phyloP scores from a whole-genome alignment of 176 grass and related monocot genomes.

The Oryza meyeriana region DNA sequence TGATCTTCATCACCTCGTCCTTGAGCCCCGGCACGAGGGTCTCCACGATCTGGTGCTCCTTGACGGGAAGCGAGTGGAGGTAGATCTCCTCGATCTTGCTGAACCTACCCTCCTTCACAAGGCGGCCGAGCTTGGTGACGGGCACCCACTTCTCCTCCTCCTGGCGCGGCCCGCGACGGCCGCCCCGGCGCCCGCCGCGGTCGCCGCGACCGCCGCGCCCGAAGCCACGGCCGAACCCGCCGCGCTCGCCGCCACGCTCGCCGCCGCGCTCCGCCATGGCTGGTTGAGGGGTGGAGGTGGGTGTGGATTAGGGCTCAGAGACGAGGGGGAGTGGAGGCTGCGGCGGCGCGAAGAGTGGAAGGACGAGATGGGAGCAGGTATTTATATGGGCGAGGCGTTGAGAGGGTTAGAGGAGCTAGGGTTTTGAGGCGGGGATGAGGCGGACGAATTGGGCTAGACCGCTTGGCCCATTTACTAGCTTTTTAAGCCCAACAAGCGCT shows the following conservation, averaged over 20 bases:
- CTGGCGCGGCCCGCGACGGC: slow-evolving; percentile 32
- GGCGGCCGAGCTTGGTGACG: slow-evolving; percentile 81
- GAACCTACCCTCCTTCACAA: slow-evolving; percentile 62
- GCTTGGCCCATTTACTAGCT: fast-evolving
- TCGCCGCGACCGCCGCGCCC: slow-evolving; percentile 33
- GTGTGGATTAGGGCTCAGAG: not conserved
- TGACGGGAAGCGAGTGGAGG: slow-evolving; percentile 82
- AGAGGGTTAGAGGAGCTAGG: slow-evolving; percentile 30
- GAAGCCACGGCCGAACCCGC: slow-evolving; percentile 54
- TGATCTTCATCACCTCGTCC: slow-evolving; percentile 99
- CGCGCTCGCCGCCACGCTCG: slow-evolving; percentile 43
- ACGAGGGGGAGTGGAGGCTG: not conserved
- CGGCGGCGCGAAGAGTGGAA: slow-evolving; percentile 25
- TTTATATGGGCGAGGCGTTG: slow-evolving; percentile 10
- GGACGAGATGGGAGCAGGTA: not conserved
- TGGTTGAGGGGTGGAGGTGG: not conserved
- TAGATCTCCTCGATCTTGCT: slow-evolving; percentile 72
- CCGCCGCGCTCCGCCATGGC: slow-evolving; percentile 62
- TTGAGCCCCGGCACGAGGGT: slow-evolving; percentile 51
- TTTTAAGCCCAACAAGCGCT: not conserved
- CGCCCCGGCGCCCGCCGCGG: slow-evolving; percentile 32
- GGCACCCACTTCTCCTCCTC: slow-evolving; percentile 98
- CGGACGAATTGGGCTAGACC: not conserved
- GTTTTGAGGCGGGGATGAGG: slow-evolving; percentile 1
- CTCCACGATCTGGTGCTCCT: slow-evolving; percentile 91